These are phyloP conservation scores for Collybia nuda DNA, from an alignment of 768 basidiomycete species.

Conservation along the genomic window DNA sequence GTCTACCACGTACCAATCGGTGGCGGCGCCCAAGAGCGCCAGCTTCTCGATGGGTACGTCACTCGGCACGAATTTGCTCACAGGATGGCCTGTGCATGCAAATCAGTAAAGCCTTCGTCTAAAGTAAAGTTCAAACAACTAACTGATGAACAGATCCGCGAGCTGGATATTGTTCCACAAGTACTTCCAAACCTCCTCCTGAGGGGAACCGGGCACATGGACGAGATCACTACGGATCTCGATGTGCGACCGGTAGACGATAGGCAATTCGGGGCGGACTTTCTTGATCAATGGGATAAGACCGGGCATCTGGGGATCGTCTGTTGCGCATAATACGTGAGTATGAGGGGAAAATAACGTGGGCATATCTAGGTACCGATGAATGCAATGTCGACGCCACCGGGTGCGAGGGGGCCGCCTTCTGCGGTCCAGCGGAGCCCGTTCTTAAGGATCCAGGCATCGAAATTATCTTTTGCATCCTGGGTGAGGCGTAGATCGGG, in stretches of 20 bases:
- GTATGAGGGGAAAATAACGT: not conserved
- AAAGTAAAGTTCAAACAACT: constrained; percentile 17
- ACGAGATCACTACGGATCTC: constrained; percentile 90
- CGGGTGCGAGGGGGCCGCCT: constrained; percentile 80
- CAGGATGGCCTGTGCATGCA: constrained; percentile 64
- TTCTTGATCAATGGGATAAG: constrained; percentile 91
- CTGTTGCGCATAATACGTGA: constrained; percentile 22
- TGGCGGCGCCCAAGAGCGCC: constrained; percentile 76
- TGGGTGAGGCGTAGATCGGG: constrained; percentile 76
- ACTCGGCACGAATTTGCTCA: constrained; percentile 90
- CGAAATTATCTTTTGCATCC: constrained; percentile 77
- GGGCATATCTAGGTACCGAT: constrained; percentile 52
- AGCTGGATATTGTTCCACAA: constrained; percentile 90
- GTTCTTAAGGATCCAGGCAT: constrained; percentile 89
- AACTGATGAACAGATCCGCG: constrained; percentile 89
- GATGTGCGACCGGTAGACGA: constrained; percentile 94
- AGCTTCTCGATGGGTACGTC: constrained; percentile 76
- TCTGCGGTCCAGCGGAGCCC: constrained; percentile 85
- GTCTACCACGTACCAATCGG: constrained; percentile 66
- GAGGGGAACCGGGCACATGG: constrained; percentile 77
- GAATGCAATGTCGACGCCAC: constrained; percentile 86
- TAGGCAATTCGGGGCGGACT: constrained; percentile 80
- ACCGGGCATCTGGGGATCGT: constrained; percentile 93
- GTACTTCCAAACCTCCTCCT: constrained; percentile 93
- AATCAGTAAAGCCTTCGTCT: not conserved